Conservation (phyloP, 345 rosid genomes). For the Syzygium aqueum region DNA sequence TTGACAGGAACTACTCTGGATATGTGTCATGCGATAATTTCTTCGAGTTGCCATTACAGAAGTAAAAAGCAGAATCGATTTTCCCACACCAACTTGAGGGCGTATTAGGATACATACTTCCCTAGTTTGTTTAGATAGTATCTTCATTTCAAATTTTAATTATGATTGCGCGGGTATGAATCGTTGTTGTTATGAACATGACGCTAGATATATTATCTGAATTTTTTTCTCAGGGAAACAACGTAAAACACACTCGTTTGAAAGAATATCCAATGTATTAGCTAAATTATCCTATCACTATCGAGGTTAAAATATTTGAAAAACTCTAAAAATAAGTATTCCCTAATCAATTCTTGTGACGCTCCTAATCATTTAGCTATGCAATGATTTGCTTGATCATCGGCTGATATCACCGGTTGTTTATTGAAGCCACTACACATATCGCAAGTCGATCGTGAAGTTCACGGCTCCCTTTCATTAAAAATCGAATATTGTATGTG, state of each 20-base stretch:
- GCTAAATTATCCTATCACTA: rapidly evolving
- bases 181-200: too few relatives aligned
- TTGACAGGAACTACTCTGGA: background rate
- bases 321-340: background rate
- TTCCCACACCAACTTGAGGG: background rate
- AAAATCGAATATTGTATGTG: background rate
- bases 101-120: background rate
- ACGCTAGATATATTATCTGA: background rate
- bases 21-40: too few relatives aligned
- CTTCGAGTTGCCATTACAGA: background rate
- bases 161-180: too few relatives aligned
- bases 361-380: background rate
- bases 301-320: too few relatives aligned
- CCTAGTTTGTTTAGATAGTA: background rate
- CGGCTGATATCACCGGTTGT: rapidly evolving
- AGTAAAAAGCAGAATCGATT: background rate
- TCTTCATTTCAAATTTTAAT: too few relatives aligned
- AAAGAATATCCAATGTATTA: background rate
- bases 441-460: background rate
- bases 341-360: rapidly evolving
- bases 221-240: background rate
- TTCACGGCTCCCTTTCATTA: background rate
- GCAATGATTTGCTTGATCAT: background rate
- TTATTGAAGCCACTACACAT: background rate
- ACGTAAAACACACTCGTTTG: too few relatives aligned